Base-by-base conservation (phyloP, 176 grass and related monocot genomes). In the Guadua angustifolia region DNA sequence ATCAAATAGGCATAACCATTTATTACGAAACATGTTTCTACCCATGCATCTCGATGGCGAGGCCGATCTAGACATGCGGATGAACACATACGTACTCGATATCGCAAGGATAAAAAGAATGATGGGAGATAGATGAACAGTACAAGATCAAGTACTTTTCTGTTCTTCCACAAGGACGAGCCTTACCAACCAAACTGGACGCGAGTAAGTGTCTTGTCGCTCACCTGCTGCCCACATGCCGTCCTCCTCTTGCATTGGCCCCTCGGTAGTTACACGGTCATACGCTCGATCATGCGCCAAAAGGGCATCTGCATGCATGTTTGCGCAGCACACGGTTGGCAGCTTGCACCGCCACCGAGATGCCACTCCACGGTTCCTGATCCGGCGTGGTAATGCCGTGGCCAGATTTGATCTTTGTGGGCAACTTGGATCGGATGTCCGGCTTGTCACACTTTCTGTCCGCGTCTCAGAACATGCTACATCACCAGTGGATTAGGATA, bases 371-470 rank as follows among this genome's bases (percentile, higher is more conserved):
- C 19, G 53, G 70, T 29, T 73, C 24, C 7, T 26, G 15, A 51
- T 51, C 70, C 24, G 44, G 24, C 46, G 24, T 73, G 44, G n/a
- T 3, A 0, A 10, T 19, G 70, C 45, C 24, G 46, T 73, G 13
- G 45, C 38, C 53, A 36, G 69, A 62, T 61, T 83, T 50, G 69
- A 73, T 73, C 4, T 10, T 16, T 36, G 79, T 61, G 68, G 65
- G 55, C 40, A 72, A 46, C 13, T 72, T 72, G 39, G 80, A 82
- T 73, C 32, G 40, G 29, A 17, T 56, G n/a, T 81, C 35, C 33
- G 13, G 45, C 13, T 44, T 22, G 46, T 51, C 46, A 33, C 14
- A 42, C n/a, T 18, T 69, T 24, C 12, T 14, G 18, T 17, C 60
- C n/a, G 17, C 69, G 32, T 72, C 44, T 15, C 69, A 50, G 11